Percentiles rank a stretch among this genome's conserved stretches.
These are phyloP conservation scores for Ascosphaera apis DNA, from an alignment of 2,329 filamentous ascomycete genomes.

Conservation along the genomic window DNA sequence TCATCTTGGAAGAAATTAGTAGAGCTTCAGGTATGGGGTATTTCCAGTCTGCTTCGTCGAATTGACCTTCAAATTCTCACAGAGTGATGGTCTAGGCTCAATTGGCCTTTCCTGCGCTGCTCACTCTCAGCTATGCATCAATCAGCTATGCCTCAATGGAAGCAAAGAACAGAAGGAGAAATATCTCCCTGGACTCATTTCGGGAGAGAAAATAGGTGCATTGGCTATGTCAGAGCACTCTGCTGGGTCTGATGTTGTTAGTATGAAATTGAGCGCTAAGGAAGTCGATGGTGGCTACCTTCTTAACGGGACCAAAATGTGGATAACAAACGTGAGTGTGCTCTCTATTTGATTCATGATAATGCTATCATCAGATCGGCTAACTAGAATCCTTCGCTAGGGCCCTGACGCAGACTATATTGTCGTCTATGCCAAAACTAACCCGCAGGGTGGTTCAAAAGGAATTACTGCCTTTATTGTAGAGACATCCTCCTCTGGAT, in stretches of 20 bases:
- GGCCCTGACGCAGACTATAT: constrained; percentile 79
- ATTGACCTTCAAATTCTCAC: constrained; percentile 3
- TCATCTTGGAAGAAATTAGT: constrained; percentile 88
- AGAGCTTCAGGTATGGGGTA: constrained; percentile 43
- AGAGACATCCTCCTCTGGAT: constrained; percentile 44
- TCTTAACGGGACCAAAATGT: constrained; percentile 89
- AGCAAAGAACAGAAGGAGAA: constrained; percentile 52
- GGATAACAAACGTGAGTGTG: constrained; percentile 66
- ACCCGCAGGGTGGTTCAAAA: constrained; percentile 55
- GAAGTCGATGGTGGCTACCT: constrained; percentile 64
- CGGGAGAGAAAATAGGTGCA: constrained; percentile 60
- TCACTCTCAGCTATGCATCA: constrained; percentile 88
- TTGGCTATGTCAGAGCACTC: constrained; percentile 90
- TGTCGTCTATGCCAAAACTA: constrained; percentile 92
- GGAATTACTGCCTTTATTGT: constrained; percentile 93
- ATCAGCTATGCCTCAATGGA: constrained; percentile 85
- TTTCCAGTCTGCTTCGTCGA: constrained; percentile 6
- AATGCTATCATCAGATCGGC: not conserved
- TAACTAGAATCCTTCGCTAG: constrained; percentile 6
- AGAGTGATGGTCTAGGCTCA: constrained; percentile 19
- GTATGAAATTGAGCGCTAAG: constrained; percentile 73
- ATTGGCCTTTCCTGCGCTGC: constrained; percentile 86
- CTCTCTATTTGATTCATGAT: not conserved
- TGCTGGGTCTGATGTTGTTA: constrained; percentile 79
- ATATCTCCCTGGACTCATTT: constrained; percentile 60